A percentile compares a stretch with the other conserved stretches of the same genome.
Conservation (phyloP, 495 filamentous ascomycete genomes). For the Xylaria grammica region DNA sequence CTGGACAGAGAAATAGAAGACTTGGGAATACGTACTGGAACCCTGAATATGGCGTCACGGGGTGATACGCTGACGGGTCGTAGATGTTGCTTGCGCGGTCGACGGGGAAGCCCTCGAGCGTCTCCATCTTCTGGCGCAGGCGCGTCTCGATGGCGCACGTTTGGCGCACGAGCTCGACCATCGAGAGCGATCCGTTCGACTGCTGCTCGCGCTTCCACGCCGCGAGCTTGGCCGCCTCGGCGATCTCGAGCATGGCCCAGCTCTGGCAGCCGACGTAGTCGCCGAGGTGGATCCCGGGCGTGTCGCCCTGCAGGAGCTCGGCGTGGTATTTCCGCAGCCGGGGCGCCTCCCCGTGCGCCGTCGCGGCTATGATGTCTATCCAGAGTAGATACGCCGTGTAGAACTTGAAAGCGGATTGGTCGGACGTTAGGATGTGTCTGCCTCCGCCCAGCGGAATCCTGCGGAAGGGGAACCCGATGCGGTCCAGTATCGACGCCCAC, state of each 20-base stretch:
- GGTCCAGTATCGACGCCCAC: conserved; percentile 35
- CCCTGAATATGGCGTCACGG: conserved; percentile 15
- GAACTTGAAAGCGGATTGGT: conserved; percentile 57
- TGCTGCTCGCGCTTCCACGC: conserved; percentile 43
- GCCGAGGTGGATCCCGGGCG: conserved; percentile 40
- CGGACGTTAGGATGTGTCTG: conserved; percentile 44
- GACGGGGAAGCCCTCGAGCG: conserved; percentile 36
- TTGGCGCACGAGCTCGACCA: conserved; percentile 39
- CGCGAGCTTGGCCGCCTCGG: conserved; percentile 42
- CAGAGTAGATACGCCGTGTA: conserved; percentile 52
- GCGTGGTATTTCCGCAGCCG: conserved; percentile 47
- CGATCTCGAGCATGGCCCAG: conserved; percentile 41
- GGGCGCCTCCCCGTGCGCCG: conserved; percentile 42
- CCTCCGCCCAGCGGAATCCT: conserved; percentile 20
- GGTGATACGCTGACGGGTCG: conserved; percentile 28
- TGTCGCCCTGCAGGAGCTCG: conserved; percentile 37
- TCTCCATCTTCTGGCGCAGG: conserved; percentile 37
- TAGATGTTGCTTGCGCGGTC: conserved; percentile 24
- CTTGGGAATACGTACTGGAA: conserved; percentile 10
- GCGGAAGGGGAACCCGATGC: conserved; percentile 35
- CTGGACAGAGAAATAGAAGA: background rate
- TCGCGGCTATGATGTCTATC: conserved; percentile 55
- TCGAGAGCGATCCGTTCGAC: conserved; percentile 36
- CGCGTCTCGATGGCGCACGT: conserved; percentile 41
- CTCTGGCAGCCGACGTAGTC: conserved; percentile 41